phyloP scores from a whole-genome alignment of 306 rosid species.

The Nissolia schottii region DNA sequence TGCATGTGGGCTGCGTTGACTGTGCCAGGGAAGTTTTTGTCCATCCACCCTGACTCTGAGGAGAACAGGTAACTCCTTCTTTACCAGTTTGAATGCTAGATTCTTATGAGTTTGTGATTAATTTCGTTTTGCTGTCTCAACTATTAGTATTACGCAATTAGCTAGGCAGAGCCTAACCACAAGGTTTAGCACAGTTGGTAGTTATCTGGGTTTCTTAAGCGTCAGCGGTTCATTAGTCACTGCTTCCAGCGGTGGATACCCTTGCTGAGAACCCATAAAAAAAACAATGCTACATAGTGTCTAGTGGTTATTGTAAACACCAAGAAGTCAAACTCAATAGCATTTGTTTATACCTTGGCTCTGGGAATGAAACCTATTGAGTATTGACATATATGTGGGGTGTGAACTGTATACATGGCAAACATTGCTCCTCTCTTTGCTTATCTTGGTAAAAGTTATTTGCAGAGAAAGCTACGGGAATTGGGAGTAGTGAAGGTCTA shows the following conservation, averaged over 20 bases:
- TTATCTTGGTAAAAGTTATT: background rate
- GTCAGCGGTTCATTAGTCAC: no score
- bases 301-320: background rate
- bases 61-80: conserved; percentile 58
- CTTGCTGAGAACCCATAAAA: no score
- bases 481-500: background rate
- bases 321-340: background rate
- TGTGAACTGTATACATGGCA: background rate
- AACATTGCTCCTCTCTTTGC: background rate
- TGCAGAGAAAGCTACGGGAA: background rate
- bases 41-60: conserved; percentile 65
- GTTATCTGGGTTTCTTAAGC: no score
- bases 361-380: background rate
- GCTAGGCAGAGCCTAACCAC: background rate
- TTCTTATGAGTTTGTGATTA: background rate
- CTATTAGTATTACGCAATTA: background rate
- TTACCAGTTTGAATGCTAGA: background rate
- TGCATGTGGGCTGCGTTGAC: conserved; percentile 70
- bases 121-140: background rate
- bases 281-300: no score
- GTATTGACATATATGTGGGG: background rate
- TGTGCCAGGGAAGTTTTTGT: conserved; percentile 66
- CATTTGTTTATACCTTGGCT: background rate
- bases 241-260: no score
- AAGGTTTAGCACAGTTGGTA: no score